phyloP scores from a whole-genome alignment of 2,329 filamentous ascomycete genomes.

The Neospermospora avenae region DNA sequence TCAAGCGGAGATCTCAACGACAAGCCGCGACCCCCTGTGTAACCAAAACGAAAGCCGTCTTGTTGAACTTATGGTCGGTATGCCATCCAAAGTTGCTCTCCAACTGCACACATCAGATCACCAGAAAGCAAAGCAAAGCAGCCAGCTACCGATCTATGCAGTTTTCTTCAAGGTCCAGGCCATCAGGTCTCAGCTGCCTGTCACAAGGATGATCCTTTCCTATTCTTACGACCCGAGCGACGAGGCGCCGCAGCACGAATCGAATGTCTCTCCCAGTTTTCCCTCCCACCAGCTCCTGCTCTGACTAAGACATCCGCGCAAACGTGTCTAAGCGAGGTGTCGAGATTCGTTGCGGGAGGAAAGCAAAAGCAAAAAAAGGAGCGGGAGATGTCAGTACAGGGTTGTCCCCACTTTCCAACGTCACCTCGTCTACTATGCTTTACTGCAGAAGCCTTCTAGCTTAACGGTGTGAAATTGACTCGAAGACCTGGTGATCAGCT shows the following conservation, averaged over 20 bases:
- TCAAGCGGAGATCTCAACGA: background rate
- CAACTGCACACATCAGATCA: background rate
- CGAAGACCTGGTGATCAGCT: background rate
- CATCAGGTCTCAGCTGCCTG: slow-evolving; percentile 6
- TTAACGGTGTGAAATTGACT: background rate
- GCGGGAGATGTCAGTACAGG: background rate
- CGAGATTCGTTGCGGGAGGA: background rate
- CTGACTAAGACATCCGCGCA: background rate
- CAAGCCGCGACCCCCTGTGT: background rate
- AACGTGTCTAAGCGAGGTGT: background rate
- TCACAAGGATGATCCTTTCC: slow-evolving; percentile 8
- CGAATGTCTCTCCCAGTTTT: background rate
- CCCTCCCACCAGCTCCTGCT: background rate
- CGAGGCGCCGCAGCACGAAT: background rate
- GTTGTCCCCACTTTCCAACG: background rate
- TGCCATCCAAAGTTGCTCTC: background rate
- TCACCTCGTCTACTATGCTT: background rate
- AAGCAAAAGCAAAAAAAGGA: background rate
- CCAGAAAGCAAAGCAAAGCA: background rate
- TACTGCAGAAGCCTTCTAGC: background rate
- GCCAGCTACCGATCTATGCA: background rate
- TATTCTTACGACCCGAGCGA: background rate
- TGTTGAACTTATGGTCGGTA: background rate
- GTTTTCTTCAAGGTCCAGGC: background rate
- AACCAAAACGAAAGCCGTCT: background rate